Conservation (phyloP, 2,329 filamentous ascomycete genomes). For the Tolypocladium album region DNA sequence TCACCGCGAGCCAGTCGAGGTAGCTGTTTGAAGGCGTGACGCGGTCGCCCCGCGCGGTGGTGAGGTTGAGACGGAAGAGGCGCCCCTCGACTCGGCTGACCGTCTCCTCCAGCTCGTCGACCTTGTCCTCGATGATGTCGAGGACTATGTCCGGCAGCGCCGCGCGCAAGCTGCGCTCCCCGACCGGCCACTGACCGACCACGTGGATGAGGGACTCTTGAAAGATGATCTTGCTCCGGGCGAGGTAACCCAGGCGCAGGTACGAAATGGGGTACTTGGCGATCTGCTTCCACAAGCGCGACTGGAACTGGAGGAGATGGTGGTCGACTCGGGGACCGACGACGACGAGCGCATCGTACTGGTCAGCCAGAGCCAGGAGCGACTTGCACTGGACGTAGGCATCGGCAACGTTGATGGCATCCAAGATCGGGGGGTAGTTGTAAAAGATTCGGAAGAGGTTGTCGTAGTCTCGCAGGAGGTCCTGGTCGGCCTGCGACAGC, state of each 20-base stretch:
- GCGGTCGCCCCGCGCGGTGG: conserved; percentile 69
- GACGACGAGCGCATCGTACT: conserved; percentile 83
- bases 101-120: conserved; percentile 78
- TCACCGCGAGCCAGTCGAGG: conserved; percentile 81
- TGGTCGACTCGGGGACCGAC: conserved; percentile 87
- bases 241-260: conserved; percentile 77
- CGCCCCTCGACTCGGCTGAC: conserved; percentile 71
- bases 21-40: conserved; percentile 72
- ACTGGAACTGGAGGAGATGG: conserved; percentile 85
- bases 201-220: conserved; percentile 86
- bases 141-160: conserved; percentile 66
- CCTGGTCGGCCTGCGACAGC: conserved; percentile 52
- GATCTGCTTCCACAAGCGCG: conserved; percentile 87
- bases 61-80: conserved; percentile 71
- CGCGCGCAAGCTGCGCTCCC: conserved; percentile 64
- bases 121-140: conserved; percentile 90
- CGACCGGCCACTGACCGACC: conserved; percentile 85
- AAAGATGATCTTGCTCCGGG: conserved; percentile 73
- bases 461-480: conserved; percentile 83
- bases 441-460: conserved; percentile 95
- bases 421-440: conserved; percentile 75
- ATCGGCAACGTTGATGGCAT: conserved; percentile 79
- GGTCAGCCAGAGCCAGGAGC: conserved; percentile 78
- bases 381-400: conserved; percentile 93
- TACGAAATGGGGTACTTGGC: conserved; percentile 93